Percentiles rank a stretch among this genome's conserved stretches.
Conservation (phyloP, 352 stramenopile genomes). For the Thalassiosira oceanica region DNA sequence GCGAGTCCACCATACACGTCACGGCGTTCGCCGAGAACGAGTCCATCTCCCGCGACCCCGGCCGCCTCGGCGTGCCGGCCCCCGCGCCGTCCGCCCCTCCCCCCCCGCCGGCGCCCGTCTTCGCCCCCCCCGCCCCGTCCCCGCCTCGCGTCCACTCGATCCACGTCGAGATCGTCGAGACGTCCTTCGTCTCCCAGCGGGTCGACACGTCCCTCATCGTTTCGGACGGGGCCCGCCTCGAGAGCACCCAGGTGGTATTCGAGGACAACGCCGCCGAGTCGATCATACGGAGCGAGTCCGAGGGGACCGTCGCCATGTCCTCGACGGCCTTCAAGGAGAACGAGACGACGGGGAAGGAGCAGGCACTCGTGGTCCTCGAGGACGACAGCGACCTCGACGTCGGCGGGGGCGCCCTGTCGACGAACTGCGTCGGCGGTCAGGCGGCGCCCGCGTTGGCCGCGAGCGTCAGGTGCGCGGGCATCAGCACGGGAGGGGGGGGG, state of each 20-base stretch:
- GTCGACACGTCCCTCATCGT: slow-evolving; percentile 21
- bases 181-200: slow-evolving; percentile 12
- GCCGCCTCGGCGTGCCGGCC: not conserved
- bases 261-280: slow-evolving; percentile 26
- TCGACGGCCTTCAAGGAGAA: slow-evolving; percentile 20
- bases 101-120: no score
- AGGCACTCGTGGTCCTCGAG: slow-evolving; percentile 20
- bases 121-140: no score
- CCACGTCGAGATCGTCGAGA: slow-evolving; percentile 10
- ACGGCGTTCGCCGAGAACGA: not conserved
- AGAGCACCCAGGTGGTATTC: slow-evolving; percentile 9
- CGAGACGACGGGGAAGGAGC: slow-evolving; percentile 5
- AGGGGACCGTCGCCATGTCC: slow-evolving; percentile 19
- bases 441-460: not conserved
- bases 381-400: slow-evolving; percentile 9
- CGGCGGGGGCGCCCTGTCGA: slow-evolving; percentile 7
- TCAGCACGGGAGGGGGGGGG: not conserved
- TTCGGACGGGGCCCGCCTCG: slow-evolving; percentile 13
- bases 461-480: not conserved
- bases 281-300: slow-evolving; percentile 15
- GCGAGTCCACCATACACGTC: not conserved
- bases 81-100: not conserved
- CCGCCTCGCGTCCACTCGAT: slow-evolving; percentile 27
- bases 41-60: not conserved
- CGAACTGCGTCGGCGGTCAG: not conserved